Evolutionary conservation across 169 alveolate species (phyloP), one percentile per base, ranked within the genome.

Genomic region (Plasmodium relictum): DNA sequence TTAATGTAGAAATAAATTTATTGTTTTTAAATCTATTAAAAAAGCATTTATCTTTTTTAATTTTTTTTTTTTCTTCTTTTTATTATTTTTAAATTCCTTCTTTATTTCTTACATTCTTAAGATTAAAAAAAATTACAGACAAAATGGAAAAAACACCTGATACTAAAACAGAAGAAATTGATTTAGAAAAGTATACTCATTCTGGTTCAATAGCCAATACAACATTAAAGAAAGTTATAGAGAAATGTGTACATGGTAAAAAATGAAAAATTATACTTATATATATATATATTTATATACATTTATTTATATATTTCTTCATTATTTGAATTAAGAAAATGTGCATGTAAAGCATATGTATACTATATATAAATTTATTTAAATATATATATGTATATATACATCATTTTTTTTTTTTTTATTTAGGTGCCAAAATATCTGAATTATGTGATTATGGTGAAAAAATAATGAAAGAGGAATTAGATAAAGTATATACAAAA

Each of bases 391-490:
- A 24, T 59, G 1, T 59, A 59, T 59, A 0, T 59, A 22, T 44
- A 4, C 16, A 42, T 71, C 7, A 9, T 6, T 50, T 12, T 72
- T 9, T 54, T 26, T 71, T 44, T 45, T 45, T 63, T 59, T 18
- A 3, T 16, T 59, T 56, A 76, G 89, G 89, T 8, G 89, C 89
- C 8, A 76, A 76, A 56, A 76, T 76, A 18, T 6, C 12, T 20
- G 89, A 76, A 41, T 37, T 76, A 18, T 76, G 89, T 14, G 78
- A 76, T 14, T 76, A 39, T 26, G 89, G 89, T n/a, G 89, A 76
- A 41, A 76, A 88, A 42, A 37, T 63, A 18, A 73, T 74, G 68
- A 73, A 88, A 42, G 88, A 59, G 6, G 92, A 88, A 63, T 61
- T 74, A 18, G 92, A 88, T 44, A 68, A 69, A 45, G 88, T 74